Base-by-base conservation (phyloP, 2,329 filamentous ascomycete species). In the Bipolaris victoriae region DNA sequence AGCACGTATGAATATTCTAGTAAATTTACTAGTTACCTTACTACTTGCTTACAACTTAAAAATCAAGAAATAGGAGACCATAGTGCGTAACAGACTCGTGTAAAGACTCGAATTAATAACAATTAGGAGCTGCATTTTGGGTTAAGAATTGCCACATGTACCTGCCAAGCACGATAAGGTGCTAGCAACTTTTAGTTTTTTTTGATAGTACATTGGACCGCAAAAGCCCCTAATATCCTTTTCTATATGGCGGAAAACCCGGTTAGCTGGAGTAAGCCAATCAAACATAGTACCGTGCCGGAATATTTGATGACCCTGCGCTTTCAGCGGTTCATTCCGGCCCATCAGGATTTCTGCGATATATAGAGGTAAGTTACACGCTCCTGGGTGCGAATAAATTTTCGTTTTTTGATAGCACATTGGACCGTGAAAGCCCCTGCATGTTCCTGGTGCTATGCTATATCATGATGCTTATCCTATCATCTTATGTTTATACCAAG, bases 401-500 rank as follows among this genome's bases (percentile, higher is more conserved):
- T 40, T 22, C 18, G 49, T 52, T 52, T 52, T 43, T 52, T 52
- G 22, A 37, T 24, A 26, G n/a, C 29, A 52, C 20, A 44, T 52
- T 46, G 13, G 29, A 46, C 18, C n/a, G 31, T n/a, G n/a, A 52
- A 43, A 52, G 20, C n/a, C 49, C 13, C 13, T 46, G 26, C 33
- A 52, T 39, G 10, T 52, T 52, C 13, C 33, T 39, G 15, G 41
- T 52, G 4, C 36, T 9, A 52, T 52, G 22, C 49, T 45, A 11
- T 52, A 52, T 36, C 26, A 18, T 52, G 10, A 52, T 46, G 33
- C 49, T 52, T 46, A 45, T 49, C 15, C 16, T 11, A 49, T 29
- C 9, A 26, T 49, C 52, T 54, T 54, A 20, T 24, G 26, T 44
- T 54, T 13, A 11, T 49, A 40, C 45, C 6, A 37, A 5, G 18